phyloP scores from a whole-genome alignment of 164 flowering plant species.

The Piper longum region DNA sequence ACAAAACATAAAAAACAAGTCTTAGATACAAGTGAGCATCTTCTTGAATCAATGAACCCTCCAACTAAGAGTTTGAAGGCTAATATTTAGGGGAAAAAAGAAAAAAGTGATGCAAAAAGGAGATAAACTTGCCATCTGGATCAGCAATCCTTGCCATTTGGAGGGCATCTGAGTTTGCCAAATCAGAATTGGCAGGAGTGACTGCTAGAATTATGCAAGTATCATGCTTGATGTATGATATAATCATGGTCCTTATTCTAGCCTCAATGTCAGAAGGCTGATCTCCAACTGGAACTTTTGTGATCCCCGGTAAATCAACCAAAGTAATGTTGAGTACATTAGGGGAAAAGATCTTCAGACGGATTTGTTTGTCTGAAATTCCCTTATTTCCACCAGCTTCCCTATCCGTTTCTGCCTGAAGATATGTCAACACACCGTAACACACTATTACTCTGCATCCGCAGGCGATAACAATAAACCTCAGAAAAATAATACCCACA shows the following conservation, averaged over 20 bases:
- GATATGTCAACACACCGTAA: not conserved
- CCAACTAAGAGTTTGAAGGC: not conserved
- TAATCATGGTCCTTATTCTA: conserved; percentile 29
- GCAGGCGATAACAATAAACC: not conserved
- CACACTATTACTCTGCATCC: not conserved
- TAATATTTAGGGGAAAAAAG: too few species aligned
- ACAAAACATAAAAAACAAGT: conserved; percentile 2
- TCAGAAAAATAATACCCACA: not conserved
- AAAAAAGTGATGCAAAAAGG: too few species aligned
- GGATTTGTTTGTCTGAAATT: conserved; percentile 29
- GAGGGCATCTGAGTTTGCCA: conserved; percentile 33
- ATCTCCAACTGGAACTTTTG: conserved; percentile 31
- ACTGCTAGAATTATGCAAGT: conserved; percentile 31
- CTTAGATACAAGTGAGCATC: not conserved
- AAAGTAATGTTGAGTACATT: conserved; percentile 30
- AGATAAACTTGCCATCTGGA: conserved; percentile 20
- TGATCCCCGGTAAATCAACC: conserved; percentile 33
- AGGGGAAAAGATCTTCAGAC: conserved; percentile 24
- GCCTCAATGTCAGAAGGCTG: conserved; percentile 31
- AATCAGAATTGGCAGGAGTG: conserved; percentile 29
- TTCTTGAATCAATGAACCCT: not conserved
- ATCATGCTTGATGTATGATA: conserved; percentile 26
- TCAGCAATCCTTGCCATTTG: conserved; percentile 32
- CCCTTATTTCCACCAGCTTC: conserved; percentile 31
- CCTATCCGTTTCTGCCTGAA: conserved; percentile 29